Evolutionary conservation across 768 basidiomycete species (phyloP).

Genomic region (Dioszegia crocea): DNA sequence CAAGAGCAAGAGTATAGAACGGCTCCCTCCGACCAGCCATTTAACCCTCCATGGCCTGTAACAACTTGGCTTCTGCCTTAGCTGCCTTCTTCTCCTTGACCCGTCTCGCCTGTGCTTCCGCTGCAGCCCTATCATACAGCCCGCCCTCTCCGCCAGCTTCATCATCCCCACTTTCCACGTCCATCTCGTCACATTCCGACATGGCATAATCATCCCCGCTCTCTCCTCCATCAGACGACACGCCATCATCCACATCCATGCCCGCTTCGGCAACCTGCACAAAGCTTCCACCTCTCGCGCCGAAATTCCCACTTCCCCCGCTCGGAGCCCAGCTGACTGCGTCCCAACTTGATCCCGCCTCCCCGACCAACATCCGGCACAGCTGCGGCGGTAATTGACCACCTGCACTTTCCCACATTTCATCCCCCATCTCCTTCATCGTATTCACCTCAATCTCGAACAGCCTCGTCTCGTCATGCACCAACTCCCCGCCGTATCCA

Average conservation of each 20-base stretch:
- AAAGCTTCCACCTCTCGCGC: too few relatives aligned
- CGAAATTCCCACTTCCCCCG: constrained; percentile 9
- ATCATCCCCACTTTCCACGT: constrained; percentile 2
- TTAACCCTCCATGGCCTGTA: too few relatives aligned
- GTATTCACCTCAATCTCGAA: constrained; percentile 44
- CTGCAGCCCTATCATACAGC: constrained; percentile 21
- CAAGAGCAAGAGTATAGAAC: too few relatives aligned
- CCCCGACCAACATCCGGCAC: constrained; percentile 32
- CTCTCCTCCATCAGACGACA: too few relatives aligned
- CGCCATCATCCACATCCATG: neutral
- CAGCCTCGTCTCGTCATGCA: constrained; percentile 23
- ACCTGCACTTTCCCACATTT: constrained; percentile 31
- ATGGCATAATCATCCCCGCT: constrained; percentile 13
- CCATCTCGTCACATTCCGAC: constrained; percentile 9
- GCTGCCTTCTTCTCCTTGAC: constrained; percentile 9
- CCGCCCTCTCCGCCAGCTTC: constrained; percentile 2
- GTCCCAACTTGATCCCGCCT: constrained; percentile 13
- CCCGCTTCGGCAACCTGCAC: neutral
- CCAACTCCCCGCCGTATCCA: constrained; percentile 26
- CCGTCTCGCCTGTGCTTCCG: constrained; percentile 19
- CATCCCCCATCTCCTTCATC: constrained; percentile 30
- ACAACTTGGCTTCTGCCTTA: neutral
- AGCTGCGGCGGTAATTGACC: constrained; percentile 35
- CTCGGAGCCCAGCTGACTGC: constrained; percentile 24
- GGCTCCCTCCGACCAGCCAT: too few relatives aligned